Base-by-base conservation (phyloP, 768 basidiomycete species). In the Porphyrellus cyaneotinctus region DNA sequence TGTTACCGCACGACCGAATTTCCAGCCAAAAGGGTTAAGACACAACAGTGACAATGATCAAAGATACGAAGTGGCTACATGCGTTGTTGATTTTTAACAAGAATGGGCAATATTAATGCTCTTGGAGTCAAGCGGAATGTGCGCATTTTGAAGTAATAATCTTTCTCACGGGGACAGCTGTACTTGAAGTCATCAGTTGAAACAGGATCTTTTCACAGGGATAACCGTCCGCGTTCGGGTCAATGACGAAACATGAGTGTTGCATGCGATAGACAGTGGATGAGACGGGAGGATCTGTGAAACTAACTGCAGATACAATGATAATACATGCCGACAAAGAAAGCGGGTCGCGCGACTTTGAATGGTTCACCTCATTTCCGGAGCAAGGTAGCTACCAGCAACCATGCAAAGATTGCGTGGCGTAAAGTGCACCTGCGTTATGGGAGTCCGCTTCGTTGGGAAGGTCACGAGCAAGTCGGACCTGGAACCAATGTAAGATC, bases 361-460 rank as follows among this genome's bases (percentile, higher is more conserved):
- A 24, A 38, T 6, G 24, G 22, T 24, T 38, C 62, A 83, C 68
- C 80, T 74, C 47, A 72, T 66, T 52, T 87, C 87, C 1, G 82
- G 76, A 20, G 86, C 73, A 37, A 83, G 72, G 65, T 85, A 87
- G 38, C 77, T 78, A 6, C 95, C 95, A 17, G 88, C 87, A 41
- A 88, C 91, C 51, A 98, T 72, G 69, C 92, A 95, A 31, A 99
- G 78, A 70, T 99, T 99, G 14, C 95, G 82, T 26, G 93, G 83
- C 10, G 97, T 98, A 64, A 98, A 97, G 59, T 97, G 91, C 11
- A 94, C 85, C 63, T 95, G 88, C 23, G 83, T 82, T 59, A 98
- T 81, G 1, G 97, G 95, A 24, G 97, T 98, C 49, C 94, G 81
- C 75, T 98, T 99, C 28, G 97, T 99, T 8, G 90, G 89, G 67